Evolutionary conservation across 305 asterid genomes (phyloP), one percentile per base, ranked within the genome.

Genomic region (Salvia sclarea): DNA sequence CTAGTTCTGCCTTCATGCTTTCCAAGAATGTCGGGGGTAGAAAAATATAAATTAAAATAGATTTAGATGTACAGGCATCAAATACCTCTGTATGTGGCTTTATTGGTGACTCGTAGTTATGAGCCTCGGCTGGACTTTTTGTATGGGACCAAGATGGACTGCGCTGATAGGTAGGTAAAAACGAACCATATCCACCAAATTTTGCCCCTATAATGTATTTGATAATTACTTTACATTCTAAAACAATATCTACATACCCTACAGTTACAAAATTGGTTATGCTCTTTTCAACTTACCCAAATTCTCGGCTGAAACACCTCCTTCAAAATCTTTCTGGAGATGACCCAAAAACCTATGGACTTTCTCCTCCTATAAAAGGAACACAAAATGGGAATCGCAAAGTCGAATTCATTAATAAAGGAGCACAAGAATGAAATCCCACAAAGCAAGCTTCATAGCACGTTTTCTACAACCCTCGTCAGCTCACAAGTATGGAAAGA

Each of bases 311-410:
- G 99, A 88, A 70, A 95, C 95, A 47, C 91, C 96, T 35, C 99
- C 98, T 86, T 92, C 99, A 81, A 95, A 95, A 76, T 95, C 99
- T 78, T 90, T 95, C 76, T 95, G 99, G 76, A 84, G 84, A 80
- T 95, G 98, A 73, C 99, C 99, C 83, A 95, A 74, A 47, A 86
- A 88, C 76, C 81, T 85, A 67, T 95, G 92, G 76, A 95, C 83
- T 75, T 95, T 95, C 74, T 90, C 98, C 71, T 81, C 98, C 99
- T 92, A 84, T 77, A 83, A 78, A 54, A 72, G 78, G 61, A 72
- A 55, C 25, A 67, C 28, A 69, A 66, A 24, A 58, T 20, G 60
- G 59, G 69, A 25, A 75, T 64, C 53, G 24, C 76, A 28, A 79
- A 75, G 66, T 55, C 64, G n/a, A 60, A 20, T 45, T 52, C 65